These are phyloP conservation scores for Teratosphaeria pseudoeucalypti DNA, from an alignment of 2,329 filamentous ascomycete species.

Conservation along the genomic window DNA sequence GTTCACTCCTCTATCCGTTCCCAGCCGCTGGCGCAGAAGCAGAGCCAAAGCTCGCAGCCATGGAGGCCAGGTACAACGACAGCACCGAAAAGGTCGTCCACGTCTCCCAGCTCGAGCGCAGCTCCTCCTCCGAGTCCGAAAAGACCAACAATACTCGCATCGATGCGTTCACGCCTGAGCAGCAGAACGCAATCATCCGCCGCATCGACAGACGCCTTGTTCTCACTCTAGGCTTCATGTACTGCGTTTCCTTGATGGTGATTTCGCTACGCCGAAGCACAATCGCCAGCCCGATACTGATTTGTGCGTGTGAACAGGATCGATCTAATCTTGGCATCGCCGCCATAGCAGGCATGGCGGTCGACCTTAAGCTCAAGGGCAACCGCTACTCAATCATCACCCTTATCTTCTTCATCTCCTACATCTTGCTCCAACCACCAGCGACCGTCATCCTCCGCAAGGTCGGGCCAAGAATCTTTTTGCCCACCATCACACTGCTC, in stretches of 20 bases:
- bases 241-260: slow-evolving; percentile 23
- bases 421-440: slow-evolving; percentile 64
- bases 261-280: slow-evolving; percentile 3
- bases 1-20: background rate
- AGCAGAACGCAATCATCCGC: slow-evolving; percentile 58
- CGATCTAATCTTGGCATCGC: slow-evolving; percentile 25
- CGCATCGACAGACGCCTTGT: slow-evolving; percentile 53
- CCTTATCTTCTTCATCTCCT: slow-evolving; percentile 63
- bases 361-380: slow-evolving; percentile 23
- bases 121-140: slow-evolving; percentile 13
- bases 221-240: slow-evolving; percentile 34
- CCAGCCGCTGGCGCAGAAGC: background rate
- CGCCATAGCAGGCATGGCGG: slow-evolving; percentile 25
- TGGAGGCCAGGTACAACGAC: background rate
- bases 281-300: background rate
- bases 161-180: slow-evolving; percentile 42
- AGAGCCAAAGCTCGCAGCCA: background rate
- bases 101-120: slow-evolving; percentile 15
- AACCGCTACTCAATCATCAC: slow-evolving; percentile 22
- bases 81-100: background rate
- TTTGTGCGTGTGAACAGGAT: slow-evolving; percentile 5
- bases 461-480: slow-evolving; percentile 62
- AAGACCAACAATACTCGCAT: slow-evolving; percentile 20
- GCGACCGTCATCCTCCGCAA: slow-evolving; percentile 59
- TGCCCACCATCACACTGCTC: slow-evolving; percentile 50